These are phyloP conservation scores for Chionographis japonica DNA, from an alignment of 106 monocot species.

Conservation along the genomic window DNA sequence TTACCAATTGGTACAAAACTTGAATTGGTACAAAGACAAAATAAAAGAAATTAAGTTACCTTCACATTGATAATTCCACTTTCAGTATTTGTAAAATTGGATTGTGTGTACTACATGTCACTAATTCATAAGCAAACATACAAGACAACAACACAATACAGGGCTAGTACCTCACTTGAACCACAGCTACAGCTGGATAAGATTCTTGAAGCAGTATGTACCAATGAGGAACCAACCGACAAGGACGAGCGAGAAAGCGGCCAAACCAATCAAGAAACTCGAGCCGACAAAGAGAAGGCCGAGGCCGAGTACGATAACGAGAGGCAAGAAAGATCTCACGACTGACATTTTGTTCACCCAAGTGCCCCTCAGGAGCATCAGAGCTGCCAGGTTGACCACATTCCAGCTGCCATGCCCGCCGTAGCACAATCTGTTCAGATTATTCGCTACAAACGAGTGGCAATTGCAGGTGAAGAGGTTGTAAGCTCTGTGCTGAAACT, in stretches of 20 bases:
- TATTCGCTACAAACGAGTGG: conserved; percentile 86
- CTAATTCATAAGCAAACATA: background rate
- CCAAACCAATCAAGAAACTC: conserved; percentile 38
- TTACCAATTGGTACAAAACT: too few relatives aligned
- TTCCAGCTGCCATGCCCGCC: conserved; percentile 63
- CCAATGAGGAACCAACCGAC: conserved; percentile 84
- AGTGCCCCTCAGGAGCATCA: conserved; percentile 53
- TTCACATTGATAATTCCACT: too few relatives aligned
- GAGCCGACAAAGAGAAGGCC: conserved; percentile 55
- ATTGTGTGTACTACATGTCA: too few relatives aligned
- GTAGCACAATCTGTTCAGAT: conserved; percentile 60
- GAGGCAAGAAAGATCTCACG: conserved; percentile 58
- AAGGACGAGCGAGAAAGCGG: conserved; percentile 32
- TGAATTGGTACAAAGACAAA: too few relatives aligned
- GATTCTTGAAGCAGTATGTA: conserved; percentile 64
- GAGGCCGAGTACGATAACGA: conserved; percentile 25
- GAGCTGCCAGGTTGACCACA: conserved; percentile 64
- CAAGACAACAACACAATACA: too few relatives aligned
- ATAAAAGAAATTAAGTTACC: too few relatives aligned
- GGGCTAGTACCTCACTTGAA: too few relatives aligned
- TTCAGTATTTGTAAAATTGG: too few relatives aligned
- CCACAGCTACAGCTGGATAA: conserved; percentile 49
- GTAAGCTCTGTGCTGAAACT: conserved; percentile 83
- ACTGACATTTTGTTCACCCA: conserved; percentile 63
- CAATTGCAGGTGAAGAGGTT: conserved; percentile 92